Base-by-base conservation (phyloP, 345 rosid genomes). In the Populus pruinosa region DNA sequence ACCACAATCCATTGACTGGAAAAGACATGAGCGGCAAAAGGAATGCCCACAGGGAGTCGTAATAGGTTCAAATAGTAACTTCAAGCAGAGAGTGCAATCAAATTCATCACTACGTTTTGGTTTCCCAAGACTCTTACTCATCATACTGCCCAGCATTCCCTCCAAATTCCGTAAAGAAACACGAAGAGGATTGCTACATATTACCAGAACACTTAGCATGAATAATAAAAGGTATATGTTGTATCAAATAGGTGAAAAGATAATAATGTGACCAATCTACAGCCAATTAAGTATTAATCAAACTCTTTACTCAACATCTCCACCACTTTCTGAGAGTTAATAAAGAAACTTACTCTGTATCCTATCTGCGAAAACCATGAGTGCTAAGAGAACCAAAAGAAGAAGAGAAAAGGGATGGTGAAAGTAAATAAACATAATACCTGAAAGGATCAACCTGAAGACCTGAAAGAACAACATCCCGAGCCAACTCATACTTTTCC, bases 21-120 rank as follows among this genome's bases (percentile, higher is more conserved):
- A 88, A 69, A 93, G 88, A 82, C 98, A 96, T 59, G 94, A 84
- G 39, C 92, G 91, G 85, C 99, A 96, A 86, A 93, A 96, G 44
- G 98, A 90, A 88, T 96, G 99, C 76, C 99, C 99, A 69, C 99
- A 96, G 14, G 99, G 91, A 76, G 98, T 92, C 5, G 99, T 96
- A 74, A 89, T 78, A 78, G 99, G 99, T 61, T 93, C 93, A 82
- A 85, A 91, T 39, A 96, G 82, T 87, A 96, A 84, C 85, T 96
- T 96, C 86, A 93, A 84, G 77, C 99, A 96, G 62, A 96, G 88
- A 2, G 94, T 93, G 87, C 98, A 96, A 77, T 91, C 97, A 83
- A 92, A 96, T 47, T 92, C 99, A 87, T 93, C 98, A 17, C 87
- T 83, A 20, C 89, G 91, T 78, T 89, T 96, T 29, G 88, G 87